phyloP scores from a whole-genome alignment of 2,329 filamentous ascomycete genomes.

The Plenodomus biglobosus region DNA sequence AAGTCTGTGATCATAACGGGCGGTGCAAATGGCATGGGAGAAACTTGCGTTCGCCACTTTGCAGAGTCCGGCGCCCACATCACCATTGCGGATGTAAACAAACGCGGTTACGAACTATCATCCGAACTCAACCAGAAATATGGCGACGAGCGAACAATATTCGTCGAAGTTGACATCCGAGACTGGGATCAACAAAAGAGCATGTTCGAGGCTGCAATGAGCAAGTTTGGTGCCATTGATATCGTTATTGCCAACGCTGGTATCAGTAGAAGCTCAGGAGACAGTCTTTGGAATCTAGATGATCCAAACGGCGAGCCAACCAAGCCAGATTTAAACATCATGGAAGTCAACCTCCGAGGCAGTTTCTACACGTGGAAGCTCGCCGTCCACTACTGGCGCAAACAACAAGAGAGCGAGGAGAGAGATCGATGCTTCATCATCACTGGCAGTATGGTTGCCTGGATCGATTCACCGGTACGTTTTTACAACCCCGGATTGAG shows the following conservation, averaged over 20 bases:
- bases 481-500: not conserved
- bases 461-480: conserved; percentile 20
- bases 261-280: conserved; percentile 21
- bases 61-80: conserved; percentile 37
- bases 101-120: conserved; percentile 28
- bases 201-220: conserved; percentile 15
- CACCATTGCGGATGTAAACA: conserved; percentile 39
- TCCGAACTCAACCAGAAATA: conserved; percentile 30
- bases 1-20: conserved; percentile 55
- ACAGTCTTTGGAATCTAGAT: conserved; percentile 56
- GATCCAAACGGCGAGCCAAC: conserved; percentile 16
- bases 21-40: conserved; percentile 47
- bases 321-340: conserved; percentile 18
- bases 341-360: conserved; percentile 18
- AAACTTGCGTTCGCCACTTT: conserved; percentile 36
- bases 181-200: conserved; percentile 22
- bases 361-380: conserved; percentile 23
- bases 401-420: conserved; percentile 17
- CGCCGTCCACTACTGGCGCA: conserved; percentile 21
- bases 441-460: conserved; percentile 19
- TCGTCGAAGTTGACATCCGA: conserved; percentile 18
- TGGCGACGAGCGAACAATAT: conserved; percentile 20
- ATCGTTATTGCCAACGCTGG: conserved; percentile 25
- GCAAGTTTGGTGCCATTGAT: conserved; percentile 39
- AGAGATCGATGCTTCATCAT: conserved; percentile 23